Conservation (phyloP, 2,329 filamentous ascomycete genomes). For the Beauveria pseudobassiana region DNA sequence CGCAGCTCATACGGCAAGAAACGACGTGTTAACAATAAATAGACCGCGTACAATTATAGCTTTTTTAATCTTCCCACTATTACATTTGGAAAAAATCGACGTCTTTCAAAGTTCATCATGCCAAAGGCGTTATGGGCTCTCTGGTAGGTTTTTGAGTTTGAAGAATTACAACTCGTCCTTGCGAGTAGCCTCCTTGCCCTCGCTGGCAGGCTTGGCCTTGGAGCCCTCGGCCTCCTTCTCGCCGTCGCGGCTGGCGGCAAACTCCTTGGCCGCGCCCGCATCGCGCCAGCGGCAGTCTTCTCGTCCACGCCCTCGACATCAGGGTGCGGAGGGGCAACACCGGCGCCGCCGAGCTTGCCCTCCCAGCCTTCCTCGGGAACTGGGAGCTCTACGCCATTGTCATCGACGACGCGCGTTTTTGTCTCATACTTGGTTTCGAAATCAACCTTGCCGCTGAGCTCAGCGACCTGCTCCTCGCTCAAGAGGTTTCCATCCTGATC, state of each 20-base stretch:
- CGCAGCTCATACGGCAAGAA: neutral
- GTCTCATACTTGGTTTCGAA: constrained; percentile 96
- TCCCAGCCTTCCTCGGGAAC: constrained; percentile 33
- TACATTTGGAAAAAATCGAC: neutral
- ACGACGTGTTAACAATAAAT: neutral
- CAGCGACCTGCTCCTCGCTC: constrained; percentile 72
- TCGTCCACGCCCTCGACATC: constrained; percentile 54
- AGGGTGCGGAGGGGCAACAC: constrained; percentile 51
- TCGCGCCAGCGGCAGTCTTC: constrained; percentile 42
- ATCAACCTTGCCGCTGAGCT: constrained; percentile 83
- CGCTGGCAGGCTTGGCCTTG: constrained; percentile 55
- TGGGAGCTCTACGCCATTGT: constrained; percentile 67
- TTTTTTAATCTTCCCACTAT: neutral
- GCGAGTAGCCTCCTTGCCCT: constrained; percentile 50
- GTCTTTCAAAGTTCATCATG: neutral
- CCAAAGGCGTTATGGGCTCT: neutral
- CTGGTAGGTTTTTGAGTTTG: neutral
- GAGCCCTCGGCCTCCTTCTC: constrained; percentile 49
- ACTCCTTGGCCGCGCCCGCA: constrained; percentile 33
- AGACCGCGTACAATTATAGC: constrained; percentile 2
- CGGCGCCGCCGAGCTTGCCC: constrained; percentile 26
- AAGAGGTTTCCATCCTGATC: constrained; percentile 91
- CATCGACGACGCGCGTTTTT: constrained; percentile 77
- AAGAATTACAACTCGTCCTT: constrained; percentile 29
- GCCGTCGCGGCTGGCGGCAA: constrained; percentile 46